These are phyloP conservation scores for Pontederia crassipes DNA, from an alignment of 176 grass and related monocot genomes.

Conservation along the genomic window DNA sequence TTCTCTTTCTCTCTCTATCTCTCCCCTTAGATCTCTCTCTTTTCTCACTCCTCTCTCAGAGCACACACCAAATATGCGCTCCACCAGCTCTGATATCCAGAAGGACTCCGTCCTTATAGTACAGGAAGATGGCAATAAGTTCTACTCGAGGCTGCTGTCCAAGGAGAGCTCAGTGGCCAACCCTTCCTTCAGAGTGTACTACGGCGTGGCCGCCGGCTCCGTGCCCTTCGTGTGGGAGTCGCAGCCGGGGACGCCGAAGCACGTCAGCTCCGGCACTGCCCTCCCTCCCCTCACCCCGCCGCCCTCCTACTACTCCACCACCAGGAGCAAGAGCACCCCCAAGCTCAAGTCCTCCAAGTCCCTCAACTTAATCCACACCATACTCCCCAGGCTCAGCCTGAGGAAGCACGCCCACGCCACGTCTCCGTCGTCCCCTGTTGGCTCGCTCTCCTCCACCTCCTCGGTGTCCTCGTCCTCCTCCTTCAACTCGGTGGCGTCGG, in stretches of 20 bases:
- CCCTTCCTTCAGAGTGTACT: slow-evolving; percentile 52
- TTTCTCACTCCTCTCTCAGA: too few relatives aligned
- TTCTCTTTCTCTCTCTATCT: too few relatives aligned
- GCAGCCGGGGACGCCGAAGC: slow-evolving; percentile 52
- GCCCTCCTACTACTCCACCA: slow-evolving; percentile 36
- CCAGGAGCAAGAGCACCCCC: not conserved
- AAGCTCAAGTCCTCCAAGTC: slow-evolving; percentile 31
- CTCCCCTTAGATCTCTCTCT: too few relatives aligned
- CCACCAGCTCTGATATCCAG: too few relatives aligned
- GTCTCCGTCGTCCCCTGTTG: slow-evolving; percentile 7
- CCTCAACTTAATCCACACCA: slow-evolving; percentile 30
- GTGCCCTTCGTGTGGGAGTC: slow-evolving; percentile 67
- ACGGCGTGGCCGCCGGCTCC: slow-evolving; percentile 41
- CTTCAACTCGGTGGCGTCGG: not conserved
- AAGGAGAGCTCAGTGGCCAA: slow-evolving; percentile 29
- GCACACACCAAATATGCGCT: too few relatives aligned
- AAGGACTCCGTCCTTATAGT: not conserved
- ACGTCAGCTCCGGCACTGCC: slow-evolving; percentile 15
- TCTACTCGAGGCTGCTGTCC: slow-evolving; percentile 18
- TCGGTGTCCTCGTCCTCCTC: not conserved
- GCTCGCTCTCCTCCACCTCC: not conserved
- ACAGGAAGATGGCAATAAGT: not conserved
- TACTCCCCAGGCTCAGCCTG: slow-evolving; percentile 28
- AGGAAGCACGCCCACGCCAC: slow-evolving; percentile 32
- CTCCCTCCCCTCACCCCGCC: slow-evolving; percentile 51